A percentile compares a stretch with the other conserved stretches of the same genome.
These are phyloP conservation scores for Picochlorum sp. DNA, from an alignment of 139 green algal genomes.

Conservation along the genomic window DNA sequence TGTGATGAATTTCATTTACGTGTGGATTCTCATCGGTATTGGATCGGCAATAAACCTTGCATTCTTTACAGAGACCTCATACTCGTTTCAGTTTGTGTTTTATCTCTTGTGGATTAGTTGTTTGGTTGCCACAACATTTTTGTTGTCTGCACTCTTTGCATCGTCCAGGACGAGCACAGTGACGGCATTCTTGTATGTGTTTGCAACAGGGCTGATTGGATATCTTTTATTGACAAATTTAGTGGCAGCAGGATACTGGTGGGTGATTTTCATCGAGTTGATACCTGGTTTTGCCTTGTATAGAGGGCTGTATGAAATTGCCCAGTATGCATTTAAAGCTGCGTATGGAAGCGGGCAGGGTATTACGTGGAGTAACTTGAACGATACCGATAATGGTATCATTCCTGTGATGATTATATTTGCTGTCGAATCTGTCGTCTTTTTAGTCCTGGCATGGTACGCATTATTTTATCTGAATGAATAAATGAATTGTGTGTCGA, in stretches of 20 bases:
- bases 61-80: constrained; percentile 70
- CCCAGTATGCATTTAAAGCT: constrained; percentile 61
- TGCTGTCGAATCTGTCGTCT: constrained; percentile 68
- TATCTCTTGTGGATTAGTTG: constrained; percentile 81
- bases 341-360: constrained; percentile 55
- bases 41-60: constrained; percentile 60
- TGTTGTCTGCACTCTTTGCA: constrained; percentile 65
- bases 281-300: constrained; percentile 76
- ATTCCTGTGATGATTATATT: constrained; percentile 53
- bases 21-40: constrained; percentile 67
- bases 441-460: constrained; percentile 53
- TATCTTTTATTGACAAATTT: constrained; percentile 33
- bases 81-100: constrained; percentile 61
- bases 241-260: constrained; percentile 28
- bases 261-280: constrained; percentile 57
- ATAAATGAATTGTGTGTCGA: too few relatives aligned
- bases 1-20: constrained; percentile 67
- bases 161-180: constrained; percentile 51
- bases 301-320: constrained; percentile 62
- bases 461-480: too few relatives aligned
- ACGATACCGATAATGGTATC: constrained; percentile 55
- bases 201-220: constrained; percentile 50
- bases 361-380: constrained; percentile 53
- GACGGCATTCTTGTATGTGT: constrained; percentile 69
- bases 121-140: constrained; percentile 76